Evolutionary conservation across 2,329 filamentous ascomycete species (phyloP).

Genomic region (Akanthomyces muscarius): DNA sequence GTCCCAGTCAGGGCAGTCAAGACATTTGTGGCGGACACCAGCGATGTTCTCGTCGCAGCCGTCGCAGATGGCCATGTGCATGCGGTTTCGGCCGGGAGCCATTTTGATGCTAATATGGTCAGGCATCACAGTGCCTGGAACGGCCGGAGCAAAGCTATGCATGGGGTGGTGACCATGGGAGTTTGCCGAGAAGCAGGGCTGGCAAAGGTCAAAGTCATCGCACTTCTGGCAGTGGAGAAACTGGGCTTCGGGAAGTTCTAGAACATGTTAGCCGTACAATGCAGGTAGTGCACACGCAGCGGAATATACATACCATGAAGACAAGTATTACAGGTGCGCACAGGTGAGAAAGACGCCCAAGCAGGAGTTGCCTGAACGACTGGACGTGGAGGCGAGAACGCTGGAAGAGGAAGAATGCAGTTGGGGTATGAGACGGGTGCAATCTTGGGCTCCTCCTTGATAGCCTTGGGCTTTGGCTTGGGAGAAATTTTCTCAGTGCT

Average conservation of each 20-base stretch:
- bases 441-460: conserved; percentile 11
- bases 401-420: background rate
- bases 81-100: conserved; percentile 71
- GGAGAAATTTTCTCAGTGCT: conserved; percentile 75
- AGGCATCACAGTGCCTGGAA: conserved; percentile 58
- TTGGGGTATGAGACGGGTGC: background rate
- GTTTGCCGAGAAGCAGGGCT: conserved; percentile 69
- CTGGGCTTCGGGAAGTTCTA: conserved; percentile 68
- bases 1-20: conserved; percentile 96
- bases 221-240: conserved; percentile 84
- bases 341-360: conserved; percentile 24
- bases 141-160: conserved; percentile 71
- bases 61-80: conserved; percentile 89
- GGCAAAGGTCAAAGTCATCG: conserved; percentile 89
- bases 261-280: background rate
- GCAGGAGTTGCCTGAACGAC: background rate
- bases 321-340: conserved; percentile 68
- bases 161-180: conserved; percentile 88
- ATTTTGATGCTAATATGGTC: conserved; percentile 63
- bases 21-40: conserved; percentile 92
- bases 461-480: conserved; percentile 35
- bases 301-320: conserved; percentile 36
- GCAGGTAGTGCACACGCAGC: background rate
- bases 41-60: conserved; percentile 84
- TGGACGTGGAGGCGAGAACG: background rate